Conservation (phyloP, 164 flowering plant species). For the grape (Vitis vinifera) region ASM3070453v1 NC_081816.1:6037501-6038000, state of each 20-base stretch:
- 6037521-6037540: neutral
- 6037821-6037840: conserved; percentile 95
- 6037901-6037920: conserved; percentile 70
- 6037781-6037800: conserved; percentile 84
- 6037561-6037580: too few species aligned
- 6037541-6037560: neutral
- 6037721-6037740: conserved; percentile 84
- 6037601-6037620: too few species aligned
- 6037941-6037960: conserved; percentile 94
- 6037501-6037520: conserved; percentile 8
- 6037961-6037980: conserved; percentile 96
- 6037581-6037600: too few species aligned
- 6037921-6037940: conserved; percentile 96
- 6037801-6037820: conserved; percentile 81
- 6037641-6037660: too few species aligned
- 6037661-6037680: neutral
- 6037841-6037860: conserved; percentile 79
- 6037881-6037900: conserved; percentile 73
- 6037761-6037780: conserved; percentile 90
- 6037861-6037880: conserved; percentile 82
- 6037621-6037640: too few species aligned
- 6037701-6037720: conserved; percentile 72
- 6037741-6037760: conserved; percentile 77
- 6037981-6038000: conserved; percentile 83
- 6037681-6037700: conserved; percentile 86